Evolutionary conservation across 2,329 filamentous ascomycete genomes (phyloP).

Genomic region (Sodiomyces alkalinus): DNA sequence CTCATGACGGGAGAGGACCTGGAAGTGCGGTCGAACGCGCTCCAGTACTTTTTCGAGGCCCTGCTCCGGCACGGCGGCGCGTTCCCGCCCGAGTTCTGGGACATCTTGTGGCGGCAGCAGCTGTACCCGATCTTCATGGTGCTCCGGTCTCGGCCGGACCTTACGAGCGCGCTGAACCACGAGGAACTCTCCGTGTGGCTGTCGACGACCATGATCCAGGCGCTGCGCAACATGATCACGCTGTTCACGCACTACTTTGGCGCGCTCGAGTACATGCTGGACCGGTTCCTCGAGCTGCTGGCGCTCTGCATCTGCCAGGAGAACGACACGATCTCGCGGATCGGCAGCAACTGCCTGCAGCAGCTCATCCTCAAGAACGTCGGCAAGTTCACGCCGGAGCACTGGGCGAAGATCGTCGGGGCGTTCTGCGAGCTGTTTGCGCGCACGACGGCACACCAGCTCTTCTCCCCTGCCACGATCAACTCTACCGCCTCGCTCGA

Average conservation of each 20-base stretch:
- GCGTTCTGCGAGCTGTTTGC: slow-evolving; percentile 95
- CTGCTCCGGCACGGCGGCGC: slow-evolving; percentile 79
- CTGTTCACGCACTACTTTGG: slow-evolving; percentile 98
- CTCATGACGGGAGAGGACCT: slow-evolving; percentile 98
- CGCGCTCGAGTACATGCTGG: slow-evolving; percentile 90
- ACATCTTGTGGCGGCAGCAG: slow-evolving; percentile 92
- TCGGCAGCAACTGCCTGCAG: slow-evolving; percentile 95
- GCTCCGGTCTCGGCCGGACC: slow-evolving; percentile 86
- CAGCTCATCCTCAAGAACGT: slow-evolving; percentile 96
- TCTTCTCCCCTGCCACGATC: slow-evolving; percentile 70
- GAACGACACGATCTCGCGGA: slow-evolving; percentile 94
- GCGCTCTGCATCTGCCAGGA: slow-evolving; percentile 97
- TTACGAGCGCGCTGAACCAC: slow-evolving; percentile 87
- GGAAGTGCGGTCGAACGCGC: slow-evolving; percentile 77
- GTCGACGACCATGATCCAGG: slow-evolving; percentile 98
- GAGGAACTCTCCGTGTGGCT: slow-evolving; percentile 98
- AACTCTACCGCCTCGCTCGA: slow-evolving; percentile 36
- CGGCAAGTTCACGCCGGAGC: slow-evolving; percentile 68
- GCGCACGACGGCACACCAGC: slow-evolving; percentile 81
- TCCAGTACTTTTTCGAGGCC: slow-evolving; percentile 95
- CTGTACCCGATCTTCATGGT: slow-evolving; percentile 99
- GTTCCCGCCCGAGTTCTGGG: slow-evolving; percentile 93
- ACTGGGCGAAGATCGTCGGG: slow-evolving; percentile 90
- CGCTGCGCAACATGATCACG: slow-evolving; percentile 93
- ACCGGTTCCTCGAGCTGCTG: slow-evolving; percentile 87